Percentiles rank a stretch among this genome's conserved stretches.
These are phyloP conservation scores for Yamadazyma diospyri DNA, from an alignment of 1,139 yeast species.

Conservation along the genomic window DNA sequence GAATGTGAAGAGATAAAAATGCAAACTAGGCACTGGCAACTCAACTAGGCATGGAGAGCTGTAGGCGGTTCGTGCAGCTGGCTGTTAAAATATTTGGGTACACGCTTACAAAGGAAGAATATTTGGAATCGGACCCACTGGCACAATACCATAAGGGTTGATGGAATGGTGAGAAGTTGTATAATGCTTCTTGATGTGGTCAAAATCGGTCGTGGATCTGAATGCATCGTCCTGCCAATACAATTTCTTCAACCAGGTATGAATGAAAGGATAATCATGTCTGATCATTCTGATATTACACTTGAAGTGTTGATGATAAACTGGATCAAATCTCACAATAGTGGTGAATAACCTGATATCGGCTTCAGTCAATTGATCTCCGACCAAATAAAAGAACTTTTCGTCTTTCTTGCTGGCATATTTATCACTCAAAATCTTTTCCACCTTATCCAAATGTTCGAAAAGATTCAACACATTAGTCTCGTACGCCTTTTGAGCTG, in stretches of 20 bases:
- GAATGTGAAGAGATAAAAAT: background rate
- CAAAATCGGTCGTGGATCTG: constrained; percentile 76
- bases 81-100: no score
- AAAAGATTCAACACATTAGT: constrained; percentile 65
- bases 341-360: constrained; percentile 79
- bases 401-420: constrained; percentile 17
- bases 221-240: constrained; percentile 85
- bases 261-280: constrained; percentile 71
- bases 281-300: constrained; percentile 84
- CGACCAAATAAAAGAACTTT: constrained; percentile 49
- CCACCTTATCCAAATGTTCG: constrained; percentile 70
- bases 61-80: no score
- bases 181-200: constrained; percentile 87
- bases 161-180: constrained; percentile 76
- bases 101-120: constrained; percentile 27
- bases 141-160: constrained; percentile 82
- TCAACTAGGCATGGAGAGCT: constrained; percentile 3
- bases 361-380: constrained; percentile 77
- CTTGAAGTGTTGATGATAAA: constrained; percentile 91
- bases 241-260: constrained; percentile 76
- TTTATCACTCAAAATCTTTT: constrained; percentile 42
- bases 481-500: constrained; percentile 79
- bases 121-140: constrained; percentile 84
- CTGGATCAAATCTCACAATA: constrained; percentile 83
- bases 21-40: background rate